Evolutionary conservation across 2,329 filamentous ascomycete species (phyloP), one percentile per base, ranked within the genome.

Genomic region (Paramyrothecium sp.): DNA sequence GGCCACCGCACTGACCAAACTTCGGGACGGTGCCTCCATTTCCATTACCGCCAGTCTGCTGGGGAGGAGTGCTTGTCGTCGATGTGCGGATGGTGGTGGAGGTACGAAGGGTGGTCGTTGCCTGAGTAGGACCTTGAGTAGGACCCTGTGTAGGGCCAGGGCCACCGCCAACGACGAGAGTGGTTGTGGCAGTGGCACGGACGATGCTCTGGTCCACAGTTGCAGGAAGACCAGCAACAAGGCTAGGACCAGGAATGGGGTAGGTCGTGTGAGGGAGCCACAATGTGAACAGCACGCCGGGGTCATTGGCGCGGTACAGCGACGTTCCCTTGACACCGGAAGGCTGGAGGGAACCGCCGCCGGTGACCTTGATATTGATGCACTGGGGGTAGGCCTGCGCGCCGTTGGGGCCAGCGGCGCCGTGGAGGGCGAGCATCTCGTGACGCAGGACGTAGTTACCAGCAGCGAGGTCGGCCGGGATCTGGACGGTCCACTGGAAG

Each of bases 361-460:
- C 78, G 17, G 71, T 75, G 56, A 83, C 72, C 63, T 77, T 72
- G 53, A 82, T 66, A 61, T 81, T 81, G 58, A 81, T 71, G 64
- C 81, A 84, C 69, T 82, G 78, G 12, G 81, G 80, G 62, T 84
- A 83, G 58, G 76, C 75, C 68, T 84, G 81, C 2, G 80, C 80
- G 51, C 76, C 76, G 7, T 72, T 63, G 30, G 63, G 54, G 44
- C 77, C 70, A 3, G 64, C 71, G 17, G 80, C 79, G 34, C 71
- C 74, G 69, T 84, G 81, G 5, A 84, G 76, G 20, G 77, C 80
- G 56, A 84, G 82, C 59, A 82, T 81, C 65, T 84, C 81, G 63
- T 83, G 79, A 8, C 81, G 78, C 41, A 84, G 73, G 51, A 84
- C 80, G 58, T 84, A 84, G 69, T 82, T 81, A 2, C 81, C 81